These are phyloP conservation scores for Trypanosoma cruzi DNA, from an alignment of 208 protist species.

Conservation along the genomic window DNA sequence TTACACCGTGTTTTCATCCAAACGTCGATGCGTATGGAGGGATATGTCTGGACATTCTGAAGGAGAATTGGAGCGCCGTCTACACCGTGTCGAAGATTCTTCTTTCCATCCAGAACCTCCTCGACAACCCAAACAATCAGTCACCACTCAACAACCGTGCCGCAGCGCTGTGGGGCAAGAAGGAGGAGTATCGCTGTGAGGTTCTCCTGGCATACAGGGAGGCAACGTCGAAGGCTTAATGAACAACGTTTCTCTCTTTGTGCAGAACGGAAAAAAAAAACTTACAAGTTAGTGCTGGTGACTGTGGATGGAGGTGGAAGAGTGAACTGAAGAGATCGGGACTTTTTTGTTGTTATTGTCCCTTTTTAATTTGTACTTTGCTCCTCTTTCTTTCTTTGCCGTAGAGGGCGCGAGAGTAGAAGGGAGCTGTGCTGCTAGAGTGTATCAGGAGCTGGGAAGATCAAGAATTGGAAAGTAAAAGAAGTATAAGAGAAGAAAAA, in stretches of 20 bases:
- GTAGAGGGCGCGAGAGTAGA: neutral
- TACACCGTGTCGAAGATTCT: slow-evolving; percentile 95
- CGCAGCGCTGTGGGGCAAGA: slow-evolving; percentile 90
- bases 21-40: slow-evolving; percentile 94
- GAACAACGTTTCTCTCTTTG: neutral
- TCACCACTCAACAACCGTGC: slow-evolving; percentile 95
- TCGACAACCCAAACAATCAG: slow-evolving; percentile 96
- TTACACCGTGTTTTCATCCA: slow-evolving; percentile 96
- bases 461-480: slow-evolving; percentile 9
- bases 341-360: neutral
- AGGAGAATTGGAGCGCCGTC: slow-evolving; percentile 97
- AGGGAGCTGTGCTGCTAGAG: slow-evolving; percentile 1
- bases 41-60: slow-evolving; percentile 98
- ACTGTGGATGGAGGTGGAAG: neutral
- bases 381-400: neutral
- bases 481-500: neutral
- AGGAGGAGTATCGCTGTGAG: slow-evolving; percentile 57
- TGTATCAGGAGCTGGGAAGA: neutral
- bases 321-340: neutral
- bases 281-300: neutral
- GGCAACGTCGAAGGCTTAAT: slow-evolving; percentile 7
- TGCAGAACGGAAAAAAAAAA: neutral
- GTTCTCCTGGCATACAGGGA: slow-evolving; percentile 59
- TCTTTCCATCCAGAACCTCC: slow-evolving; percentile 95
- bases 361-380: neutral